Conservation (phyloP, 345 rosid genomes). For the Pelargonium nanum region DNA sequence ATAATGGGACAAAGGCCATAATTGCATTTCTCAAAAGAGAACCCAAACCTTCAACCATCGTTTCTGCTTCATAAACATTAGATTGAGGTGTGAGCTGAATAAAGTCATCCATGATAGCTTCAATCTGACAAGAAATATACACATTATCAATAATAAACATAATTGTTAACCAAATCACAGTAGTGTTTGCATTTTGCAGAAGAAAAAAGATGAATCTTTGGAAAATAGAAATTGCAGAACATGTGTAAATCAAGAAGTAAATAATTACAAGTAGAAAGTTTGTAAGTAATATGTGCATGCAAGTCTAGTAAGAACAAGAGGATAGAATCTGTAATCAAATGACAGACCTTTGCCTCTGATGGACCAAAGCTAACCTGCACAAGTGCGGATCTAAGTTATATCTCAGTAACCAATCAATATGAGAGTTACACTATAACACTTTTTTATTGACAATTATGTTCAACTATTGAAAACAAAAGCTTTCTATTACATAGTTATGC, state of each 20-base stretch:
- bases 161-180: slow-evolving; percentile 2
- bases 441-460: too few relatives aligned
- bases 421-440: too few relatives aligned
- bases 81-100: slow-evolving; percentile 80
- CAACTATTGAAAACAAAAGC: background rate
- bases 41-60: slow-evolving; percentile 82
- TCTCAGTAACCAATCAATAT: slow-evolving; percentile 2
- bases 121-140: slow-evolving; percentile 43
- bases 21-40: background rate
- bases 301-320: slow-evolving; percentile 6
- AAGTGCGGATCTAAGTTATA: slow-evolving; percentile 13
- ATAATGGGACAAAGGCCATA: background rate
- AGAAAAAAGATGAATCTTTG: background rate
- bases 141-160: slow-evolving; percentile 8
- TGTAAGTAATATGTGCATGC: background rate
- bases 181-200: background rate
- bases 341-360: slow-evolving; percentile 81
- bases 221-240: background rate
- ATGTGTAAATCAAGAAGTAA: background rate
- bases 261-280: background rate
- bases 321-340: background rate
- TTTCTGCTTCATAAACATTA: slow-evolving; percentile 76
- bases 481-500: background rate
- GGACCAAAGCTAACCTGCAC: slow-evolving; percentile 83
- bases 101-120: slow-evolving; percentile 89